Conservation (phyloP, 2,329 filamentous ascomycete species). For the Juglanconis sp. region DNA sequence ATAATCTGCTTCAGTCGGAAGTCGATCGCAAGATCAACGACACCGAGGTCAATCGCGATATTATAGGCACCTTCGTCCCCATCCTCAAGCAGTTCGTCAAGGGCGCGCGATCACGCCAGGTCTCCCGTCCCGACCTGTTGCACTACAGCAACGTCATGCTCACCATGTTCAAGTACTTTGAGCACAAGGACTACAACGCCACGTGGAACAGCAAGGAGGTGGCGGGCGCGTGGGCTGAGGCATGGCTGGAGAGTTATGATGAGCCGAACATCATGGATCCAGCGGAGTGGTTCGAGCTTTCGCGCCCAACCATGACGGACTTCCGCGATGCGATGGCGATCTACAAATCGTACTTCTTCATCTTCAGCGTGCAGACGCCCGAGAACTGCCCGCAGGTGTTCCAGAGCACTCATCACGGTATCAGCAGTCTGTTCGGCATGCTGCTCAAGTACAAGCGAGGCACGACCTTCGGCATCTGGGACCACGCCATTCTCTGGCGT, state of each 20-base stretch:
- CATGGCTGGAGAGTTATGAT: conserved; percentile 44
- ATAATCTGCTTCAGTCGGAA: conserved; percentile 49
- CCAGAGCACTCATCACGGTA: conserved; percentile 61
- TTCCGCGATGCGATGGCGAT: conserved; percentile 33
- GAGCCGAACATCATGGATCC: conserved; percentile 34
- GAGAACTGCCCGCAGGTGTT: conserved; percentile 58
- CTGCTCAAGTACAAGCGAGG: conserved; percentile 59
- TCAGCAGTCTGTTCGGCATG: conserved; percentile 58
- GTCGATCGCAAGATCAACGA: conserved; percentile 43
- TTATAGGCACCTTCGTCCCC: conserved; percentile 52
- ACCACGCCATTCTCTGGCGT: conserved; percentile 61
- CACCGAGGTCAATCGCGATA: conserved; percentile 39
- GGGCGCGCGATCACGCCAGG: conserved; percentile 43
- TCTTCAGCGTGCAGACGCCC: conserved; percentile 56
- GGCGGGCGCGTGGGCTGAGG: conserved; percentile 45
- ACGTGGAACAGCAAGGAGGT: conserved; percentile 46
- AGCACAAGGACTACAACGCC: conserved; percentile 47
- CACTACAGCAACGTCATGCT: conserved; percentile 45
- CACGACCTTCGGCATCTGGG: conserved; percentile 61
- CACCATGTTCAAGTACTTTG: conserved; percentile 49
- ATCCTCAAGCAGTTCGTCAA: conserved; percentile 47
- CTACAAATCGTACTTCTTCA: conserved; percentile 46
- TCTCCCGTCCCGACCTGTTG: conserved; percentile 41
- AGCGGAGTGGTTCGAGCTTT: conserved; percentile 30
- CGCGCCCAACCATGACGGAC: conserved; percentile 33